Evolutionary conservation across 2,329 filamentous ascomycete species (phyloP).

Genomic region (Trichophyton mentagrophytes): DNA sequence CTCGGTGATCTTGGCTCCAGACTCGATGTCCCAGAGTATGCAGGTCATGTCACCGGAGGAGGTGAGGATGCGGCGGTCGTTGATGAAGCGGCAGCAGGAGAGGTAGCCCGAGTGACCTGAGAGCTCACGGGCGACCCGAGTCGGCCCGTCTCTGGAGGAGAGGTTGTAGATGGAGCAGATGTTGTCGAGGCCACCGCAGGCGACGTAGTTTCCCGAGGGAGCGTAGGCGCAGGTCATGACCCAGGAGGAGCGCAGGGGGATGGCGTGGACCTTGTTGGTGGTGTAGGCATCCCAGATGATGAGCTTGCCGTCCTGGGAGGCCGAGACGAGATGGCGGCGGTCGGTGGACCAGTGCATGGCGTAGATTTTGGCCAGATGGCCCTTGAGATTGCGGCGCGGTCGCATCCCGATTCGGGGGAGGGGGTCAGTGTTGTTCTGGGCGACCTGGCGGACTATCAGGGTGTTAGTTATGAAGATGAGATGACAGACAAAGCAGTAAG

Average conservation of each 20-base stretch:
- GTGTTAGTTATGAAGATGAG: too few relatives aligned
- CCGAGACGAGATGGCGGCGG: slow-evolving; percentile 88
- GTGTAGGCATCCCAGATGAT: slow-evolving; percentile 99
- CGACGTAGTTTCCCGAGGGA: slow-evolving; percentile 94
- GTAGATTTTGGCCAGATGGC: slow-evolving; percentile 97
- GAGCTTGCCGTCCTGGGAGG: slow-evolving; percentile 96
- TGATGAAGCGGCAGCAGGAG: slow-evolving; percentile 97
- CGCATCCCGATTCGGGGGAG: slow-evolving; percentile 94
- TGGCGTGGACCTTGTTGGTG: slow-evolving; percentile 98
- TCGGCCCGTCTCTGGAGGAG: slow-evolving; percentile 92
- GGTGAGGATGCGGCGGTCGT: slow-evolving; percentile 92
- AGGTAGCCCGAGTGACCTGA: slow-evolving; percentile 96
- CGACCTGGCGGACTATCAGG: slow-evolving; percentile 63
- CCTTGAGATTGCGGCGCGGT: slow-evolving; percentile 90
- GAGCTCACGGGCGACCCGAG: slow-evolving; percentile 84
- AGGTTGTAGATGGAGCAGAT: slow-evolving; percentile 99
- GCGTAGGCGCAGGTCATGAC: slow-evolving; percentile 99
- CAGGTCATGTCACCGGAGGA: slow-evolving; percentile 99
- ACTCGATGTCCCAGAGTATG: slow-evolving; percentile 99
- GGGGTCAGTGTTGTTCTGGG: slow-evolving; percentile 80
- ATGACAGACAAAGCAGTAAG: too few relatives aligned
- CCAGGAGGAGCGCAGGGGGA: slow-evolving; percentile 93
- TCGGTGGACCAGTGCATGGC: slow-evolving; percentile 99
- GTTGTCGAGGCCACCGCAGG: slow-evolving; percentile 96
- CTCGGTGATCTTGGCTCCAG: slow-evolving; percentile 90